Evolutionary conservation across 2,329 filamentous ascomycete species (phyloP).

Genomic region (Fusarium brevicatenulatum): DNA sequence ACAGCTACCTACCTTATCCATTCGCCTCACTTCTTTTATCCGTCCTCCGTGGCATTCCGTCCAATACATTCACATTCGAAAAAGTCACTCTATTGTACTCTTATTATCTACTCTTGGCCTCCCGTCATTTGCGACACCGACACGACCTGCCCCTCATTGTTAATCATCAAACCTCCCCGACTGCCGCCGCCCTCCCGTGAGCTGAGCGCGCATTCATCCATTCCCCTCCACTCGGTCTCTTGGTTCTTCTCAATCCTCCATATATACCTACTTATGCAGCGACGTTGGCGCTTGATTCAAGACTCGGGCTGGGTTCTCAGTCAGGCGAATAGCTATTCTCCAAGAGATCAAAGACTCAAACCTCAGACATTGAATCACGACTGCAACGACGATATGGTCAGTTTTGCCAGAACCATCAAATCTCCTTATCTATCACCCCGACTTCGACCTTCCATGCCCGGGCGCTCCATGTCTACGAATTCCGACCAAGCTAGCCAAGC

Average conservation of each 20-base stretch:
- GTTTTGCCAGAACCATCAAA: constrained; percentile 61
- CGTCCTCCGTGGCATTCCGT: constrained; percentile 13
- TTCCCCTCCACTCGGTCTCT: constrained; percentile 2
- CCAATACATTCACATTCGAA: neutral
- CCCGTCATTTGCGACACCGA: constrained; percentile 8
- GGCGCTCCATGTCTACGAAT: constrained; percentile 58
- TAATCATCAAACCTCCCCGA: constrained; percentile 18
- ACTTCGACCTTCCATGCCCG: constrained; percentile 56
- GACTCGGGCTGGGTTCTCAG: constrained; percentile 34
- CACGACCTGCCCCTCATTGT: constrained; percentile 19
- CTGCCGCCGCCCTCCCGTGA: constrained; percentile 1
- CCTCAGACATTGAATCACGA: constrained; percentile 21
- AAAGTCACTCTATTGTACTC: constrained; percentile 5
- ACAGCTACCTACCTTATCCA: neutral
- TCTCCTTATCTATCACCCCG: constrained; percentile 57
- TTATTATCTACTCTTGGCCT: constrained; percentile 18
- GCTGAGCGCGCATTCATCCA: neutral
- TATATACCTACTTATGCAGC: constrained; percentile 25
- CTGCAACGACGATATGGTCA: constrained; percentile 54
- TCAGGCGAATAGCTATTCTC: constrained; percentile 20
- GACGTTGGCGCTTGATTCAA: constrained; percentile 36
- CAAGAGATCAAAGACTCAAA: constrained; percentile 14
- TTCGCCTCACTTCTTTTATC: neutral
- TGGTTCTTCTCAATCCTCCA: neutral
- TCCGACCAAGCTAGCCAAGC: constrained; percentile 53